Conservation (phyloP, 108 stramenopile genomes). For the Discostella pseudostelligera region DNA sequence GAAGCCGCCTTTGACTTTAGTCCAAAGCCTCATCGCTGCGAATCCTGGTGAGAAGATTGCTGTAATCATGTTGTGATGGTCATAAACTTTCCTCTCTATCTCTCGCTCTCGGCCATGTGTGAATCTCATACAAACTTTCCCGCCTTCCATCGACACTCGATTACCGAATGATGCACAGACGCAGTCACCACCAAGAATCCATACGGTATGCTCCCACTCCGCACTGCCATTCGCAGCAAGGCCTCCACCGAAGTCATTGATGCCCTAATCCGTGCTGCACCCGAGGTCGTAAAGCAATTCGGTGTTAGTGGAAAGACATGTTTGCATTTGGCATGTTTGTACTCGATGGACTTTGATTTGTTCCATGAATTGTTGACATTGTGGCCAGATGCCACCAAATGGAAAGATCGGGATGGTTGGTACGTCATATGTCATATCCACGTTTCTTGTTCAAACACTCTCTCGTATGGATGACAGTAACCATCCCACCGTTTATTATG, state of each 20-base stretch:
- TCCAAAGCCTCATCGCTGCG: constrained; percentile 48
- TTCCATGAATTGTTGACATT: constrained; percentile 36
- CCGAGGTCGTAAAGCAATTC: constrained; percentile 39
- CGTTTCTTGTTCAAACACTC: too few relatives aligned
- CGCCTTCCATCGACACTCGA: too few relatives aligned
- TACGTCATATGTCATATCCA: too few relatives aligned
- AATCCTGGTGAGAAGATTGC: constrained; percentile 37
- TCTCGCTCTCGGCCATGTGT: background rate
- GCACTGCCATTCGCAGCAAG: constrained; percentile 48
- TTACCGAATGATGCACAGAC: too few relatives aligned
- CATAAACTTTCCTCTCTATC: too few relatives aligned
- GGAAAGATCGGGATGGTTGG: constrained; percentile 49
- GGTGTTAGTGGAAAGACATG: constrained; percentile 54
- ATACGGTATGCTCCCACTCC: constrained; percentile 51
- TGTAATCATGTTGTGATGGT: background rate
- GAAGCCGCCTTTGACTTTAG: constrained; percentile 38
- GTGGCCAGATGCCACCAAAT: constrained; percentile 45
- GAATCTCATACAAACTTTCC: background rate
- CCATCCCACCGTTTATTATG: too few relatives aligned
- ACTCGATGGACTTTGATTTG: constrained; percentile 35
- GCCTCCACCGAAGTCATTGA: constrained; percentile 49
- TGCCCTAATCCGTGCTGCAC: constrained; percentile 41
- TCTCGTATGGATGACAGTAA: too few relatives aligned
- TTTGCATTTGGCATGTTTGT: constrained; percentile 43
- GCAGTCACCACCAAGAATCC: constrained; percentile 41